Evolutionary conservation across 2,329 filamentous ascomycete genomes (phyloP), one percentile per base, ranked within the genome.

Genomic region (Cyanodermella asteris): DNA sequence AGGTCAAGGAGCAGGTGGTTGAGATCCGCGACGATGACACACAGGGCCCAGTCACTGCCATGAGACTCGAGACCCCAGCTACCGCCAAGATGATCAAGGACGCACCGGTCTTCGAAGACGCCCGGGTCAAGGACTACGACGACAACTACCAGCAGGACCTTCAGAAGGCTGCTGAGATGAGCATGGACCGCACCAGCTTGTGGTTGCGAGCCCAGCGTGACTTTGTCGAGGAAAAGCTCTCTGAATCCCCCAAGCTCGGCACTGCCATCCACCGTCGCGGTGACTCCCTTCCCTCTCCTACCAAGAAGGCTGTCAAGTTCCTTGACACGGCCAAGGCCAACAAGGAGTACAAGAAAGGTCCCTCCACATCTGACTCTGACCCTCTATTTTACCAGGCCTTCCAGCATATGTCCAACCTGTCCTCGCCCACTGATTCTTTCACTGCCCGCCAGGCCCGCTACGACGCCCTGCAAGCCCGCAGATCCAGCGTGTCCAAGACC

Each of bases 351-450:
- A 13, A 56, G 55, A 37, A 49, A 47, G 18, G 49, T 68, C 11
- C 62, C 62, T 7, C 34, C 36, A 24, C 38, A 50, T 60, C 28
- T 52, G 59, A 48, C 47, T 70, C 64, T 41, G 76, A 87, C 40
- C 72, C 73, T 4, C 75, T 82, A 5, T 93, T 91, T 49, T 84
- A 81, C 51, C 72, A 76, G 32, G 80, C 80, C 7, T 93, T 91
- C 45, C 70, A 80, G 36, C 69, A 73, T 41, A 63, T 77, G 36
- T 54, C 71, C 22, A 61, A 75, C 30, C 64, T 65, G 16, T 67
- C 66, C 9, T 67, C 65, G 28, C 56, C 59, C 26, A 55, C 59
- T 11, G 87, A 94, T 46, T 69, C 72, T 7, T 91, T 91, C 43
- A 64, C 91, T 27, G 76, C 91, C 46, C 73, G 78, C 20, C 68